Evolutionary conservation across 75 land plant genomes (phyloP).

Genomic region (Selaginella tamariscina): DNA sequence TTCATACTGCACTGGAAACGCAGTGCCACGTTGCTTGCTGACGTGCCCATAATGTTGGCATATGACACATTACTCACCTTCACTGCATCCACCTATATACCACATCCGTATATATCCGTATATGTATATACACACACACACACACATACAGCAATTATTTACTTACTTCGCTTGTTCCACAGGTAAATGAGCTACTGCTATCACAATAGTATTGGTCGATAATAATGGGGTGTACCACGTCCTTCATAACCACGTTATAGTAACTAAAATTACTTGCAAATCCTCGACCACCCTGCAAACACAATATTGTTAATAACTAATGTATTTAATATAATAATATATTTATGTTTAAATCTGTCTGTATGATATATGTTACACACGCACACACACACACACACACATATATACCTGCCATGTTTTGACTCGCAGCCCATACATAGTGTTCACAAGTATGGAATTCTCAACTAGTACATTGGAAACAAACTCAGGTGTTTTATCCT

Average conservation of each 20-base stretch:
- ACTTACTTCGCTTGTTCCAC: background rate
- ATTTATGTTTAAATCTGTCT: background rate
- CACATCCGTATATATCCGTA: background rate
- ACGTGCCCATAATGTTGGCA: background rate
- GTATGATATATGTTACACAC: too few relatives aligned
- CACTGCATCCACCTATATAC: background rate
- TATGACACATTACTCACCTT: background rate
- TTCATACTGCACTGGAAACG: background rate
- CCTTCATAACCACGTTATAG: background rate
- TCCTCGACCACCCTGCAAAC: background rate
- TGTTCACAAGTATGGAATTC: conserved; percentile 30
- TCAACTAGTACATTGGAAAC: conserved; percentile 60
- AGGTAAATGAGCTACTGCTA: background rate
- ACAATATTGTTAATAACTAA: too few relatives aligned
- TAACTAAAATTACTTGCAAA: background rate
- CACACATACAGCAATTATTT: background rate
- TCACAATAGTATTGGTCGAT: background rate
- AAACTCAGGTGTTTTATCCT: conserved; percentile 57
- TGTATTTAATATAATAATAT: background rate
- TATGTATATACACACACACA: background rate
- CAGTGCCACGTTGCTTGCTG: background rate
- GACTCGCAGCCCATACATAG: conserved; percentile 58
- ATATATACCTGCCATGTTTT: conserved; percentile 81
- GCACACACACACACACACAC: too few relatives aligned
- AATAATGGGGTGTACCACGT: background rate